These are phyloP conservation scores for Blastobotrys arbuscula DNA, from an alignment of 1,139 yeast species.

Conservation along the genomic window DNA sequence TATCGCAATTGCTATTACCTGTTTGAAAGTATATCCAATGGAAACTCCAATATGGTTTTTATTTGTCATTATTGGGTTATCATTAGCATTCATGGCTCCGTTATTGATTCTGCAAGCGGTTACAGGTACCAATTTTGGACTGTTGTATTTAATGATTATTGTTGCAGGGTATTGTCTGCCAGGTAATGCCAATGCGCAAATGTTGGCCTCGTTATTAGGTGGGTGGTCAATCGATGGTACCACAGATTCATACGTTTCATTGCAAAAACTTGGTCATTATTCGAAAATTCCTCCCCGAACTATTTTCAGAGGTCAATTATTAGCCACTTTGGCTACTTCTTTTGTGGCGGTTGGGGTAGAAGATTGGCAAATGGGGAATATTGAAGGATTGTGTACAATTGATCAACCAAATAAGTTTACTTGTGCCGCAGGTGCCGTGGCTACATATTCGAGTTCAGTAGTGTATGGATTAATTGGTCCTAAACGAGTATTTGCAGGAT, in stretches of 20 bases:
- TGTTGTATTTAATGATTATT: slow-evolving; percentile 55
- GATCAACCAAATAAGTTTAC: slow-evolving; percentile 35
- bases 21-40: slow-evolving; percentile 40
- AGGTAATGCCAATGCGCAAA: slow-evolving; percentile 51
- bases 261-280: slow-evolving; percentile 58
- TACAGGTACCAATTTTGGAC: slow-evolving; percentile 47
- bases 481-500: slow-evolving; percentile 42
- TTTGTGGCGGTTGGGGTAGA: slow-evolving; percentile 51
- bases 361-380: slow-evolving; percentile 46
- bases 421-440: slow-evolving; percentile 36
- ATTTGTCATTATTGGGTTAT: slow-evolving; percentile 51
- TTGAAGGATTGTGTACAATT: slow-evolving; percentile 43
- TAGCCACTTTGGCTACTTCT: slow-evolving; percentile 35
- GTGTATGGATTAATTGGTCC: slow-evolving; percentile 66
- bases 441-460: slow-evolving; percentile 49
- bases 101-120: slow-evolving; percentile 41
- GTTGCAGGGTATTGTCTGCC: slow-evolving; percentile 58
- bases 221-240: slow-evolving; percentile 46
- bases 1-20: slow-evolving; percentile 45
- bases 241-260: slow-evolving; percentile 38
- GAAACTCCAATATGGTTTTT: slow-evolving; percentile 46
- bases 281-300: slow-evolving; percentile 55
- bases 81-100: slow-evolving; percentile 53
- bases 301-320: slow-evolving; percentile 52
- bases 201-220: slow-evolving; percentile 7